Evolutionary conservation across 1,284 basidiomycete species (phyloP), one percentile per base, ranked within the genome.

Genomic region (Athelia psychrophila): DNA sequence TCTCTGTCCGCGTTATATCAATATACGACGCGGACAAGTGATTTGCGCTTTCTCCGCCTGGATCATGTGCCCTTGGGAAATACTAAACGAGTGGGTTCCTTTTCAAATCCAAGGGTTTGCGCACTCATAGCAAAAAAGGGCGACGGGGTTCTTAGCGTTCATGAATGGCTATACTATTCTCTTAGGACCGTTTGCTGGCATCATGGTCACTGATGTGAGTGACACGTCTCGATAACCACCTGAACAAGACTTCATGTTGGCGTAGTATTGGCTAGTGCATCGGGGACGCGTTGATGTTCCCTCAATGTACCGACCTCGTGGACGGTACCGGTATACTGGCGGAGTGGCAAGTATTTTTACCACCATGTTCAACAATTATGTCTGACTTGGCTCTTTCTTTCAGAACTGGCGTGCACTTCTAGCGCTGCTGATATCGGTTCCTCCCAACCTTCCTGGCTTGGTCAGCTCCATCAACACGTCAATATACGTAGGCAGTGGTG

Each of bases 91-190:
- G 38, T 42, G n/a, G 9, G 38, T 42, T 4, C 27, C 25, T 9
- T n/a, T 18, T 18, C 20, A 16, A 45, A 12, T 23, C 16, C n/a
- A 38, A 23, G 45, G 66, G 6, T 56, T 60, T 33, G 15, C 15
- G 45, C 72, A 20, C 57, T 75, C 24, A 73, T 8, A 42, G 27
- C 27, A 5, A 30, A 6, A 13, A 30, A 30, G 38, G 63, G 68
- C 83, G 2, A 73, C 77, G 23, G 72, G 74, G 1, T 81, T 81
- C 59, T 58, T 81, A 50, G 68, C 71, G 1, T 80, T 82, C 61
- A 86, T 88, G 82, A 79, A 77, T 24, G 87, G 86, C 13, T 89
- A 87, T 59, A 82, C 86, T 0, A 80, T 88, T 16, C 87, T 89
- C 64, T 66, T 89, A 30, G 86, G 86, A 1, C 86, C 87, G 4